Conservation (phyloP, 1,284 basidiomycete genomes). For the Pterulicium gracile region DNA sequence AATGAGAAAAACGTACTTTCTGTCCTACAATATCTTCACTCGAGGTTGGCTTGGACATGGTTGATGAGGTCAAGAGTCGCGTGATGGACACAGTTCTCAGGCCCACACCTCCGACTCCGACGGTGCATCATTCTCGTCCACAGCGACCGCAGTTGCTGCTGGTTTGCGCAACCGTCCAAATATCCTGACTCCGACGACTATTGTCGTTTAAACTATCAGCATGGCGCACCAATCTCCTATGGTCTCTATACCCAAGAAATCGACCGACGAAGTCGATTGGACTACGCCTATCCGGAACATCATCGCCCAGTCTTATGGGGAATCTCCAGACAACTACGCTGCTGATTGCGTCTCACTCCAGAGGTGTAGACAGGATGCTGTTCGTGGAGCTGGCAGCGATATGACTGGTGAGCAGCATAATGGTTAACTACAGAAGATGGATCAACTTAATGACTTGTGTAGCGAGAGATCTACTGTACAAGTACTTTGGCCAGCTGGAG, state of each 20-base stretch:
- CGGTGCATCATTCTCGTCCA: background rate
- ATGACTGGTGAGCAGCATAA: constrained; percentile 57
- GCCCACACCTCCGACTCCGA: background rate
- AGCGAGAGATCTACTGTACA: constrained; percentile 93
- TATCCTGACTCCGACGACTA: background rate
- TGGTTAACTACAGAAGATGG: constrained; percentile 6
- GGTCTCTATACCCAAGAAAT: constrained; percentile 72
- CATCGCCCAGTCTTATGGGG: constrained; percentile 90
- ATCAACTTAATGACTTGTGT: constrained; percentile 7
- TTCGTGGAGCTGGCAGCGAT: constrained; percentile 90
- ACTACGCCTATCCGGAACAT: constrained; percentile 77
- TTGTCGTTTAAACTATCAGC: constrained; percentile 5
- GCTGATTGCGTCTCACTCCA: constrained; percentile 80
- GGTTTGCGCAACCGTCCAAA: background rate
- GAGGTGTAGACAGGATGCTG: constrained; percentile 89
- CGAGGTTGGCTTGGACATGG: constrained; percentile 55
- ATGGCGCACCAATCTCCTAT: constrained; percentile 75
- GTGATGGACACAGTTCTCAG: constrained; percentile 1
- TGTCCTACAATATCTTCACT: constrained; percentile 81
- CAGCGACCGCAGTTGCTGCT: background rate
- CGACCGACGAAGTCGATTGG: constrained; percentile 85
- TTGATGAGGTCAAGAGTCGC: constrained; percentile 10
- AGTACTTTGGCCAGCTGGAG: constrained; percentile 99
- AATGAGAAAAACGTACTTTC: constrained; percentile 48
- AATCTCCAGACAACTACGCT: constrained; percentile 81